Evolutionary conservation across 768 basidiomycete species (phyloP).

Genomic region (Amanita thiersii): DNA sequence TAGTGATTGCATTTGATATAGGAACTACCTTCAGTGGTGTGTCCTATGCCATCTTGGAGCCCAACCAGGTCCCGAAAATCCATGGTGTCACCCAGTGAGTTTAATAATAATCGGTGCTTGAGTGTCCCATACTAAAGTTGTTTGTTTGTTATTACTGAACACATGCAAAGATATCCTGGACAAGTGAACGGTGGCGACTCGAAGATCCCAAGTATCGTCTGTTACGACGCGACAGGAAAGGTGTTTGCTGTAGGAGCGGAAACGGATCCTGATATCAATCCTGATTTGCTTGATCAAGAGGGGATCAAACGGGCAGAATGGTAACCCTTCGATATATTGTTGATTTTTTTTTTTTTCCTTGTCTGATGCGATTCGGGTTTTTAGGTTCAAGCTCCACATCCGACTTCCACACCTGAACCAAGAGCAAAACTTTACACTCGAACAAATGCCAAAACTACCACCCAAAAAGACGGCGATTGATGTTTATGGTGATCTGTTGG

Average conservation of each 20-base stretch:
- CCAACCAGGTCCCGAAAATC: neutral
- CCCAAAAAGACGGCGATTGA: constrained; percentile 23
- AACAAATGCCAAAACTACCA: too few relatives aligned
- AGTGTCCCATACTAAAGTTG: too few relatives aligned
- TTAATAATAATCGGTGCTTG: neutral
- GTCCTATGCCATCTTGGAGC: too few relatives aligned
- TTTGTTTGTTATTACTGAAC: too few relatives aligned
- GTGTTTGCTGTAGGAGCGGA: constrained; percentile 4
- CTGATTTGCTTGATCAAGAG: neutral
- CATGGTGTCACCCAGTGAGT: neutral
- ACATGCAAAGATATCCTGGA: neutral
- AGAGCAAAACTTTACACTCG: too few relatives aligned
- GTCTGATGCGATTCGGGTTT: constrained; percentile 18
- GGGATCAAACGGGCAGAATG: neutral
- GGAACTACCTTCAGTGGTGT: too few relatives aligned
- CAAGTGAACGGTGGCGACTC: constrained; percentile 2
- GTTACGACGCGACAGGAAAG: constrained; percentile 5
- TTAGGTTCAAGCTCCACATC: constrained; percentile 5
- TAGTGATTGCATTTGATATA: too few relatives aligned
- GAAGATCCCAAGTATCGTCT: constrained; percentile 8
- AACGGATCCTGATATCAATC: constrained; percentile 2
- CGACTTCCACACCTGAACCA: too few relatives aligned
- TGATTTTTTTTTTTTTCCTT: neutral
- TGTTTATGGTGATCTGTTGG: constrained; percentile 32
- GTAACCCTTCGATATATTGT: neutral